Conservation (phyloP, 345 rosid species). For the Diplotaxis tenuifolia region DNA sequence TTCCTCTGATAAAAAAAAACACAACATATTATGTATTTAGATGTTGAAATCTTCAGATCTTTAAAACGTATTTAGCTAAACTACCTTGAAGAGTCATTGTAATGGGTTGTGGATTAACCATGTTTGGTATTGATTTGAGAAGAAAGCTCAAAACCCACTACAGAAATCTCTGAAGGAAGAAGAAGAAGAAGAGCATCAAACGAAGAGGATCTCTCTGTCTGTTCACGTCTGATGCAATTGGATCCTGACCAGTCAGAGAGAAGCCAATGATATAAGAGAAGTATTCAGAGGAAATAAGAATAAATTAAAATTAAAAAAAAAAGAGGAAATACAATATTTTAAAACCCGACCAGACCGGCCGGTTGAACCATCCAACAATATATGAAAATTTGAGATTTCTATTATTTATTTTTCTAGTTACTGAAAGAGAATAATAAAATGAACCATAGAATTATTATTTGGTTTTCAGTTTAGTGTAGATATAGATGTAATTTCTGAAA, state of each 20-base stretch:
- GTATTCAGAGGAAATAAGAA: neutral
- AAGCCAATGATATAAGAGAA: slow-evolving; percentile 16
- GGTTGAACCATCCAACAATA: no score
- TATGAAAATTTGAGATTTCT: neutral
- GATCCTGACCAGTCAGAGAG: slow-evolving; percentile 9
- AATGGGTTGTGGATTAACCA: slow-evolving; percentile 51
- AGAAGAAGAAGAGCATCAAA: slow-evolving; percentile 12
- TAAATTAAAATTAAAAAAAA: neutral
- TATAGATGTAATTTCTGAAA: no score
- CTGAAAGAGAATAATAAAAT: no score
- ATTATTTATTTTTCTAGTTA: neutral
- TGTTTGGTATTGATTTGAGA: slow-evolving; percentile 16
- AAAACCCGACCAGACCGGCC: neutral
- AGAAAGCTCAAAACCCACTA: slow-evolving; percentile 21
- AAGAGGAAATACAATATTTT: neutral
- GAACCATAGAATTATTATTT: no score
- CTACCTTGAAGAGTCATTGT: slow-evolving; percentile 48
- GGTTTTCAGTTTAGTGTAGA: no score
- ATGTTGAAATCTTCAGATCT: no score
- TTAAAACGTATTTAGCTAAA: neutral
- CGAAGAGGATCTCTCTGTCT: slow-evolving; percentile 12
- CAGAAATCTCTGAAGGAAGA: slow-evolving; percentile 2
- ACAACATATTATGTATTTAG: no score
- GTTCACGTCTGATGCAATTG: slow-evolving; percentile 5
- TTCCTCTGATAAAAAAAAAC: slow-evolving; percentile 26